Evolutionary conservation across 768 basidiomycete species (phyloP).

Genomic region (Austroboletus festivus): DNA sequence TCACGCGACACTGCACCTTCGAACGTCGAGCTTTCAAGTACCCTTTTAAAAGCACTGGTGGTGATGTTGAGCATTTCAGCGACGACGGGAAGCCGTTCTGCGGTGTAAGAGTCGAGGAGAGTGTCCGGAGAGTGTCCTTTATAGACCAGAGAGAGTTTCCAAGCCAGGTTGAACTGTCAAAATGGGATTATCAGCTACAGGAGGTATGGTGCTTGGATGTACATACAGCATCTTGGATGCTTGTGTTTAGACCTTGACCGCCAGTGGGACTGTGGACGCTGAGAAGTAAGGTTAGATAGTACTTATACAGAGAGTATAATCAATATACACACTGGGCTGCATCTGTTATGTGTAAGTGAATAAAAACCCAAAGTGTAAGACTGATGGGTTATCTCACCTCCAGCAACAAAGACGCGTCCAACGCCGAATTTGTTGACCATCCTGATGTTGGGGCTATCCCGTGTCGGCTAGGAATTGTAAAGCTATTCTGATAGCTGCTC

Average conservation of each 20-base stretch:
- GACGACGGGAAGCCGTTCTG: slow-evolving; percentile 46
- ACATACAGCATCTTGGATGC: slow-evolving; percentile 39
- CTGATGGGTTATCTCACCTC: slow-evolving; percentile 34
- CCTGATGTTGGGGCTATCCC: slow-evolving; percentile 44
- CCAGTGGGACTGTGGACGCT: slow-evolving; percentile 26
- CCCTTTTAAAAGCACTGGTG: slow-evolving; percentile 21
- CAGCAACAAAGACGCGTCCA: slow-evolving; percentile 47
- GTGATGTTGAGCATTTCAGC: slow-evolving; percentile 43
- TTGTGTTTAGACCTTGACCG: slow-evolving; percentile 36
- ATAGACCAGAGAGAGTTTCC: slow-evolving; percentile 44
- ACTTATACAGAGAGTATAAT: neutral
- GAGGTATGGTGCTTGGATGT: neutral
- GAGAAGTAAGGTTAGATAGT: neutral
- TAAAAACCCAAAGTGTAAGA: too few species aligned
- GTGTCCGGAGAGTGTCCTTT: slow-evolving; percentile 34
- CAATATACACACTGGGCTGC: slow-evolving; percentile 37
- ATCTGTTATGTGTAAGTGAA: slow-evolving; percentile 34
- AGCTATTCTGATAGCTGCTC: slow-evolving; percentile 3
- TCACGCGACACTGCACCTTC: neutral
- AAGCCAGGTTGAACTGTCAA: slow-evolving; percentile 39
- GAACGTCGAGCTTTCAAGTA: neutral
- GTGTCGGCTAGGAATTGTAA: neutral
- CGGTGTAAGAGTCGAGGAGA: slow-evolving; percentile 41
- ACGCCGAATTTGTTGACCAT: slow-evolving; percentile 42
- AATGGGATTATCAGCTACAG: neutral